A percentile compares a stretch with the other conserved stretches of the same genome.
phyloP scores from a whole-genome alignment of 1,284 basidiomycete genomes.

The Rhodotorula sp. region DNA sequence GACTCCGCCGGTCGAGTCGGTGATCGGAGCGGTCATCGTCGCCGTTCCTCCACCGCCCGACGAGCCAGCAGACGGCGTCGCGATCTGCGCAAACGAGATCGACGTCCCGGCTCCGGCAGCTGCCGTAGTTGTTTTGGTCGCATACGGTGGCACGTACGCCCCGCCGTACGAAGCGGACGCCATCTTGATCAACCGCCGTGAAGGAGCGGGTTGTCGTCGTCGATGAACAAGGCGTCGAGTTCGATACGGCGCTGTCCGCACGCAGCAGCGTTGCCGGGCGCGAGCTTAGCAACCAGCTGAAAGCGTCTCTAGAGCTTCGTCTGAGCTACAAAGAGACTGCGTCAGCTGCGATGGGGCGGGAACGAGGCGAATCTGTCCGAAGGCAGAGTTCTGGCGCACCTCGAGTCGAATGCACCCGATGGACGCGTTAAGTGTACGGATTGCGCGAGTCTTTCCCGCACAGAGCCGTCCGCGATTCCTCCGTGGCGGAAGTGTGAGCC shows the following conservation, averaged over 20 bases:
- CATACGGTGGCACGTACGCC: conserved; percentile 5
- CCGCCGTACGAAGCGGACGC: background rate
- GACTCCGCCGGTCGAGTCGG: conserved; percentile 32
- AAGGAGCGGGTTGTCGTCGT: background rate
- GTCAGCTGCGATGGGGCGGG: background rate
- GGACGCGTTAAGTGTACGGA: background rate
- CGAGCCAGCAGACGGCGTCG: background rate
- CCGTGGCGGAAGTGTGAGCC: no score
- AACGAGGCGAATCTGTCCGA: background rate
- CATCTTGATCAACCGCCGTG: background rate
- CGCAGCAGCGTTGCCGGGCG: no score
- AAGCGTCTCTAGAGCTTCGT: no score
- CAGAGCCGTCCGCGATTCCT: no score
- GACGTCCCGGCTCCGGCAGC: background rate
- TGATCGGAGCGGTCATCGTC: conserved; percentile 12
- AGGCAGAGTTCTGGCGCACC: background rate
- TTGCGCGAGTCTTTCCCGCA: no score
- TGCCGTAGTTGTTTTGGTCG: background rate
- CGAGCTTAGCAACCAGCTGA: no score
- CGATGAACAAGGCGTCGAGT: no score
- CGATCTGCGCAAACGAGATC: conserved; percentile 22
- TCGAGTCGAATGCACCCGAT: background rate
- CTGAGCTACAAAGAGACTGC: no score
- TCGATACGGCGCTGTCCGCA: no score
- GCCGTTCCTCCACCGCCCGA: conserved; percentile 1